Base-by-base conservation (phyloP, 2,329 filamentous ascomycete species). In the Arthroderma sp. region DNA sequence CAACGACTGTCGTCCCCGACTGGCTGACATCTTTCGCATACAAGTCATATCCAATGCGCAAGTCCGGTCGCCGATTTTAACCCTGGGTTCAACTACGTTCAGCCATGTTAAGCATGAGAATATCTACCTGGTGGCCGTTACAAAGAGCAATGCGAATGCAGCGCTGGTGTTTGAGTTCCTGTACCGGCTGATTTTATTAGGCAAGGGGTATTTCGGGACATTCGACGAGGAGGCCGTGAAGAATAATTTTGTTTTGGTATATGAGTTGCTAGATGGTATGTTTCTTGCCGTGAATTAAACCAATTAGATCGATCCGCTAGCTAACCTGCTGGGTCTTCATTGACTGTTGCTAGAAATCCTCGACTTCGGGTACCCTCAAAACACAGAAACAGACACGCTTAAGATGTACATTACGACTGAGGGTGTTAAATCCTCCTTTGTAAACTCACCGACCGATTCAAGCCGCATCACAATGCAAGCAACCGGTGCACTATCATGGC, bases 391-490 rank as follows among this genome's bases (percentile, higher is more conserved):
- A 44, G 91, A 98, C 64, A 96, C 91, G 10, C 73, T 98, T 56
- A 98, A 98, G 69, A 96, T 96, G 89, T 98, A 98, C 73, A 98
- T 98, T 60, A 98, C 93, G 37, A 98, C 91, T 32, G 91, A 98
- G 69, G 91, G 91, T 47, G 89, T 98, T 67, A 95, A 95, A 66
- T 93, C 87, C 30, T 87, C 65, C 31, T 68, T 70, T 46, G 53
- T 80, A 76, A 53, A 82, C 80, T 67, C 65, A 61, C 61, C 58
- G 38, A 85, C 94, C 61, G 89, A 98, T 64, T 95, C 89, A 42
- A 89, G 87, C 54, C 91, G 89, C 63, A 98, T 98, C 65, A 98
- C 91, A 28, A 95, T 96, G 88, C 91, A 98, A 70, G 93, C 91
- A 8, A 98, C 91, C 0, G 91, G 93, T 36, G 91, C 91, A 4